Base-by-base conservation (phyloP, 2,329 filamentous ascomycete species). In the Whalleya microplaca region DNA sequence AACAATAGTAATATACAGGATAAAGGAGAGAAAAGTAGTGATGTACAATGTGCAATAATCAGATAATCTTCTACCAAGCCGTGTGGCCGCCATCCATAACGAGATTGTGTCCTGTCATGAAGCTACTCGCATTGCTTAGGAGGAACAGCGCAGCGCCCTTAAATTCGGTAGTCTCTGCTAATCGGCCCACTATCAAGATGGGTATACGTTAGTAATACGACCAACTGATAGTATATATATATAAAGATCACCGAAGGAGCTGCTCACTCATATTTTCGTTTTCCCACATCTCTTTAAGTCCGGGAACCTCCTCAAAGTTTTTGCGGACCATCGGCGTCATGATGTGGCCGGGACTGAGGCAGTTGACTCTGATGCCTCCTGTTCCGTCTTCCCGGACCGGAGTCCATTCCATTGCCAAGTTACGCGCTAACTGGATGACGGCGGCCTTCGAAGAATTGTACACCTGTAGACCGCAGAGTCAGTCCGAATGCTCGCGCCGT, bases 201-300 rank as follows among this genome's bases (percentile, higher is more conserved):
- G n/a, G n/a, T n/a, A n/a, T n/a, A n/a, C n/a, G n/a, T n/a, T n/a
- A n/a, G n/a, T n/a, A n/a, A n/a, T n/a, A n/a, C n/a, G n/a, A n/a
- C n/a, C n/a, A n/a, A n/a, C n/a, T n/a, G n/a, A n/a, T n/a, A n/a
- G n/a, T n/a, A n/a, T n/a, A n/a, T n/a, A n/a, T n/a, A n/a, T n/a
- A n/a, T n/a, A n/a, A n/a, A n/a, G n/a, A n/a, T n/a, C n/a, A n/a
- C n/a, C n/a, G n/a, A n/a, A n/a, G n/a, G n/a, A n/a, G n/a, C n/a
- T n/a, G n/a, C n/a, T n/a, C n/a, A n/a, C n/a, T 78, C 89, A 92
- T 91, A 69, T 91, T 92, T 74, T 90, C 85, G 56, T 79, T 82
- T 50, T 87, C 83, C 89, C 89, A 92, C 55, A 84, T 80, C 45
- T 75, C 70, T 49, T 69, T 71, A 40, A 80, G 73, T 41, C 87